Evolutionary conservation across 352 stramenopile species (phyloP).

Genomic region (Phytopythium boreale): DNA sequence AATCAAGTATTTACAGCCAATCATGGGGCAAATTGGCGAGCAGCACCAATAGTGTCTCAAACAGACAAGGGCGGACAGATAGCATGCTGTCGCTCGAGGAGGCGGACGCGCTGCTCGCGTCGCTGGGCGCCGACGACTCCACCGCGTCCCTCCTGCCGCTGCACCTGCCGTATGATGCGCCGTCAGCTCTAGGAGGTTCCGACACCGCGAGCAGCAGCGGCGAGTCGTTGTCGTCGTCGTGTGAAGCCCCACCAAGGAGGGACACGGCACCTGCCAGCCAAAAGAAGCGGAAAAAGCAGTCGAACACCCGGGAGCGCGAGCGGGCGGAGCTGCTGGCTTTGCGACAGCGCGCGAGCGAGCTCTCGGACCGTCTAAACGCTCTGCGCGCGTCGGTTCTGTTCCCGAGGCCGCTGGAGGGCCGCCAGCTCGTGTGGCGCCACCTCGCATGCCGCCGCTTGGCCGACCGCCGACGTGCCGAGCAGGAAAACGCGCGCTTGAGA

Average conservation of each 20-base stretch:
- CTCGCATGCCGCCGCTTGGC: constrained; percentile 18
- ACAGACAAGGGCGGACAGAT: too few species aligned
- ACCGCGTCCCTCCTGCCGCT: background rate
- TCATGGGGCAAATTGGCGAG: background rate
- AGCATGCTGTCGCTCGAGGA: constrained; percentile 12
- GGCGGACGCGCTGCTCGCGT: constrained; percentile 11
- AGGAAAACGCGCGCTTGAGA: constrained; percentile 16
- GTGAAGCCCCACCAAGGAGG: background rate
- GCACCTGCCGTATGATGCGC: background rate
- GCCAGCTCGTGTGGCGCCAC: constrained; percentile 21
- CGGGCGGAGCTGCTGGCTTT: constrained; percentile 25
- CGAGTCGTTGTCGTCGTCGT: background rate
- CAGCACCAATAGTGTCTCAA: background rate
- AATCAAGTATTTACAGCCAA: background rate
- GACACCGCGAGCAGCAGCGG: background rate
- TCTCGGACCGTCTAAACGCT: constrained; percentile 14
- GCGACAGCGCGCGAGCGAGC: constrained; percentile 17
- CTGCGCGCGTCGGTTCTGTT: constrained; percentile 5
- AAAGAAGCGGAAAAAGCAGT: constrained; percentile 14
- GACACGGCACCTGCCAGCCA: background rate
- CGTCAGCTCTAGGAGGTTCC: background rate
- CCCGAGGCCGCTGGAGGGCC: background rate
- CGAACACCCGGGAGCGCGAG: constrained; percentile 22
- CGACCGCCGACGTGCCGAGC: constrained; percentile 17
- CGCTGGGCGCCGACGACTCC: constrained; percentile 3